These are phyloP conservation scores for Lasiosphaeriaceae sp. DNA, from an alignment of 495 filamentous ascomycete genomes.

Conservation along the genomic window DNA sequence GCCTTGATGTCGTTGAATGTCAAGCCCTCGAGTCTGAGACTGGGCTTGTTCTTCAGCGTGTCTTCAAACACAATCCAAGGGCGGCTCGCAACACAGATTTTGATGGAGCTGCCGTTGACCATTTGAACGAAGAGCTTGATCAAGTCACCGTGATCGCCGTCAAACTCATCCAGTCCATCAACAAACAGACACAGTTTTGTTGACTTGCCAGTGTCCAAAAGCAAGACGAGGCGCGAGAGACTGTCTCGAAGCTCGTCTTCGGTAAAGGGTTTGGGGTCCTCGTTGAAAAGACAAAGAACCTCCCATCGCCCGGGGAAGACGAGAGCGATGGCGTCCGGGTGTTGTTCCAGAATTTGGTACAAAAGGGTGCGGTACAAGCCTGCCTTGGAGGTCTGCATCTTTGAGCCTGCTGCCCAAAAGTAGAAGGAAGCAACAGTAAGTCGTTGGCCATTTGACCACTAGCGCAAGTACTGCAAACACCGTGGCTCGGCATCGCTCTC, in stretches of 20 bases:
- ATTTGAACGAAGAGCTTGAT: conserved; percentile 21
- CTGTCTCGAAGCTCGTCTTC: background rate
- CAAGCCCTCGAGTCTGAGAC: conserved; percentile 28
- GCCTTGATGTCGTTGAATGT: conserved; percentile 28
- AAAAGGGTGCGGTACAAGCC: conserved; percentile 18
- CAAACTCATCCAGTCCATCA: conserved; percentile 38
- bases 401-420: conserved; percentile 20
- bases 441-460: background rate
- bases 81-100: conserved; percentile 36
- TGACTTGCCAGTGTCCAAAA: background rate
- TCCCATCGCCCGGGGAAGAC: conserved; percentile 22
- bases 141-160: conserved; percentile 23
- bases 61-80: conserved; percentile 27
- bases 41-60: conserved; percentile 19
- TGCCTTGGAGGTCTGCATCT: conserved; percentile 16
- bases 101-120: conserved; percentile 13
- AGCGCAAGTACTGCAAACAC: background rate
- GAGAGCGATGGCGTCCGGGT: conserved; percentile 10
- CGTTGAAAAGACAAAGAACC: conserved; percentile 5
- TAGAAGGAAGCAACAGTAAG: conserved; percentile 16
- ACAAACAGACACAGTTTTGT: background rate
- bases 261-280: background rate
- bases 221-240: background rate
- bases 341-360: conserved; percentile 8
- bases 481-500: no score